These are phyloP conservation scores for Dendrobium catenatum DNA, from an alignment of 106 monocot genomes.

Conservation along the genomic window DNA sequence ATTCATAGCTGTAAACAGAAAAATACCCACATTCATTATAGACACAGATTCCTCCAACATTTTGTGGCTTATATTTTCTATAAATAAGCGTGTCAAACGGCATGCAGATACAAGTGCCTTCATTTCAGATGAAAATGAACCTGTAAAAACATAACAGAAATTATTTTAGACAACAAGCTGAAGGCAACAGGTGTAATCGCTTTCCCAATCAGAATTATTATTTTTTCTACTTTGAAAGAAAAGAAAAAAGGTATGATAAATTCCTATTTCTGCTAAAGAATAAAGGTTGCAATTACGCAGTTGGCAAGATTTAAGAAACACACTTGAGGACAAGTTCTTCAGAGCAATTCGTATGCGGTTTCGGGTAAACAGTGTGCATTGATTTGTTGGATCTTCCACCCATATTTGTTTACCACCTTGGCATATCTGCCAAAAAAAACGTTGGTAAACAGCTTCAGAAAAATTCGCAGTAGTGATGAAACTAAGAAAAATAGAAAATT, in stretches of 20 bases:
- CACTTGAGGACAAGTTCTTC: constrained; percentile 42
- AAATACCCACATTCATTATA: constrained; percentile 56
- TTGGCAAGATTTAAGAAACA: background rate
- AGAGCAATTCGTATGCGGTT: constrained; percentile 76
- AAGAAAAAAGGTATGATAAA: background rate
- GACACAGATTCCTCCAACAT: constrained; percentile 49
- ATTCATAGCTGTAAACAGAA: constrained; percentile 1
- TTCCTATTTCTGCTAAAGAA: background rate
- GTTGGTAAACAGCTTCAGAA: background rate
- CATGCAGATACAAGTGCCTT: constrained; percentile 63
- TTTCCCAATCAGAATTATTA: background rate
- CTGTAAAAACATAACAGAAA: constrained; percentile 30
- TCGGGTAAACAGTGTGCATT: constrained; percentile 56
- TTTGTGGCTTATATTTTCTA: constrained; percentile 42
- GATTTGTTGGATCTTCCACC: constrained; percentile 98
- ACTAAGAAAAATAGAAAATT: background rate
- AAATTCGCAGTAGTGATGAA: background rate
- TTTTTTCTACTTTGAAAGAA: background rate
- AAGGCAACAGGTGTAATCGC: background rate
- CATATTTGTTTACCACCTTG: constrained; percentile 42
- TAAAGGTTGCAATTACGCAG: background rate
- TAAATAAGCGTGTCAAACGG: constrained; percentile 62
- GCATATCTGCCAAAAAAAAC: constrained; percentile 58
- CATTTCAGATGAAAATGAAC: constrained; percentile 46
- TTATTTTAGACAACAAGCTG: background rate